Evolutionary conservation across 2,329 filamentous ascomycete genomes (phyloP).

Genomic region (Penicillium glabrum): DNA sequence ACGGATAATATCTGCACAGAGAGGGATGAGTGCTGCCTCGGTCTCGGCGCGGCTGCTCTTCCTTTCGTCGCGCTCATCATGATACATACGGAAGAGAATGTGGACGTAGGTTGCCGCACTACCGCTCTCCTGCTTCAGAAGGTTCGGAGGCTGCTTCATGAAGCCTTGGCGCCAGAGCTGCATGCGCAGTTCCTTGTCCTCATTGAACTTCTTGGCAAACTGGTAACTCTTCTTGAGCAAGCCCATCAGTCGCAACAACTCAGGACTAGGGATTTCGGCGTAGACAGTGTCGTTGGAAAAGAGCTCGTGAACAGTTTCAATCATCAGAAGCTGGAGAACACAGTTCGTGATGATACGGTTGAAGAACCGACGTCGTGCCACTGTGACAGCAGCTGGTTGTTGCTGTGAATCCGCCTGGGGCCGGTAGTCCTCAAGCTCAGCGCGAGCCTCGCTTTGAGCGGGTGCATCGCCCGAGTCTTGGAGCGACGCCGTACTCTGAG

Average conservation of each 20-base stretch:
- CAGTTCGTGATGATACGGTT: conserved; percentile 99
- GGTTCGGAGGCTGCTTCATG: conserved; percentile 98
- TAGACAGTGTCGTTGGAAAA: conserved; percentile 98
- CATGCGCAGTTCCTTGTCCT: conserved; percentile 93
- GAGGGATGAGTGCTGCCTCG: conserved; percentile 85
- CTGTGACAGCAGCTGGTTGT: conserved; percentile 88
- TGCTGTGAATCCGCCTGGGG: conserved; percentile 75
- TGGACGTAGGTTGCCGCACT: conserved; percentile 92
- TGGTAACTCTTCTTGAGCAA: conserved; percentile 94
- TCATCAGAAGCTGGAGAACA: conserved; percentile 96
- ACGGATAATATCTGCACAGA: conserved; percentile 91
- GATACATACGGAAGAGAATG: conserved; percentile 96
- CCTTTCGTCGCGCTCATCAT: conserved; percentile 80
- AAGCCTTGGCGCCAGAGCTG: conserved; percentile 95
- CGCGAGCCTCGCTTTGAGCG: conserved; percentile 32
- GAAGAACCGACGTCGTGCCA: conserved; percentile 90
- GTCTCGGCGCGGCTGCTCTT: conserved; percentile 77
- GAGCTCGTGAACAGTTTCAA: conserved; percentile 97
- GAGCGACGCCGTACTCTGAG: conserved; percentile 28
- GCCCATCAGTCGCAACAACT: conserved; percentile 88
- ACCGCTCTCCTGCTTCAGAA: conserved; percentile 94
- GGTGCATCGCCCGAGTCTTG: conserved; percentile 36
- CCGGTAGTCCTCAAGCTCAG: conserved; percentile 80
- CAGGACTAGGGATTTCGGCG: conserved; percentile 81
- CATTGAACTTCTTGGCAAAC: conserved; percentile 96